Evolutionary conservation across 257 asterid species (phyloP).

Genomic region (Penstemon eatonii): DNA sequence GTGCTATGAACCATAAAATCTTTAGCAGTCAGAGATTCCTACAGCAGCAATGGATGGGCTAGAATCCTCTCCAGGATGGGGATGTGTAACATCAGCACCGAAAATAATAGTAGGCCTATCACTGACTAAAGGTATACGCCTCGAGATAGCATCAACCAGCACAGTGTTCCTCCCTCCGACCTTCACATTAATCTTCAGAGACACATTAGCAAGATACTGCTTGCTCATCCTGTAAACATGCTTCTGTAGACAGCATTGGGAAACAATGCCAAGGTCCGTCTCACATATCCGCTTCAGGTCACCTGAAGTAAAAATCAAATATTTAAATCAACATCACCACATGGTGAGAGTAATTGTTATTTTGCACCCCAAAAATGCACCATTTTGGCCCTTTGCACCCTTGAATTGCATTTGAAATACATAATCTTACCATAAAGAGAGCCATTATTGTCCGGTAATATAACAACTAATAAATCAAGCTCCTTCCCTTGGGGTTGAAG

Average conservation of each 20-base stretch:
- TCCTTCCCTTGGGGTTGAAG: conserved; percentile 53
- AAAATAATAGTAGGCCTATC: conserved; percentile 55
- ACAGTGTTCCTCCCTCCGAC: conserved; percentile 69
- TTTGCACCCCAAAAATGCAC: no score
- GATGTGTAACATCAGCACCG: conserved; percentile 62
- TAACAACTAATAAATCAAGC: conserved; percentile 83
- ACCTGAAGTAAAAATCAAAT: conserved; percentile 43
- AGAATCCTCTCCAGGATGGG: conserved; percentile 60
- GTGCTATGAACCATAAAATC: neutral
- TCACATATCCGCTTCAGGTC: conserved; percentile 91
- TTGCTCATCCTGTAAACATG: conserved; percentile 51
- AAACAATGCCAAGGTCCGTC: conserved; percentile 93
- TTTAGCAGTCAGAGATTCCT: conserved; percentile 21
- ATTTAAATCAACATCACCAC: neutral
- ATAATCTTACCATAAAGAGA: conserved; percentile 76
- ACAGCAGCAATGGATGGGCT: conserved; percentile 84
- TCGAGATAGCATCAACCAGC: conserved; percentile 47
- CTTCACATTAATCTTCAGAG: conserved; percentile 51
- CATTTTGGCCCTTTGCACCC: no score
- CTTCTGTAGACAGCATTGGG: conserved; percentile 58
- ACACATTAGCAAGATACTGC: conserved; percentile 53
- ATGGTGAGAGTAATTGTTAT: no score
- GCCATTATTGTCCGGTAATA: conserved; percentile 93
- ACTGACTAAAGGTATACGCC: conserved; percentile 61
- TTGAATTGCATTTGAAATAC: neutral